Evolutionary conservation across 352 stramenopile species (phyloP), one percentile per base, ranked within the genome.

Genomic region (Thalassiosira mediterranea): DNA sequence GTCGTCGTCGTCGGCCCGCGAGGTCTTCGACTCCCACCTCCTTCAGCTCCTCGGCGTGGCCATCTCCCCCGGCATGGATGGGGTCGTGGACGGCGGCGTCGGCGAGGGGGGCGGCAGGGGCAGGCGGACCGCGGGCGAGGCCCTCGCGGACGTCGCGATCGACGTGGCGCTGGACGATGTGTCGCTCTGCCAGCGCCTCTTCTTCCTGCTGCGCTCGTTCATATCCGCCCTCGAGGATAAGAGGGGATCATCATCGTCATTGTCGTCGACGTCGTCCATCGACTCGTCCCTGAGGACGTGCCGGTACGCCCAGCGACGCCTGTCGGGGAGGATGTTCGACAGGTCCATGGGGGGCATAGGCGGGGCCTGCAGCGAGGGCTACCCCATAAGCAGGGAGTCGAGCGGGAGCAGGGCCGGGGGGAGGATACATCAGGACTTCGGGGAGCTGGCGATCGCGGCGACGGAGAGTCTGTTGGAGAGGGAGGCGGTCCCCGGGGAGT

Each of bases 191-290:
- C 81, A 83, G 46, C 47, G 66, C 10, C 54, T 88, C 5, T 75
- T 84, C 54, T 86, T 86, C 48, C 48, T 84, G 0, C 65, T 88
- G 4, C 54, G 76, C 34, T 74, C 68, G 32, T 84, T 74, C 37
- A 74, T 70, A 68, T 63, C 58, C 40, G 72, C 65, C 37, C 38
- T 79, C 26, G 79, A 79, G 19, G 66, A 63, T 49, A 66, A 63
- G 23, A 68, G 66, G 37, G 7, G 51, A 17, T n/a, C n/a, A n/a
- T n/a, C n/a, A n/a, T n/a, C n/a, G n/a, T n/a, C n/a, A n/a, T n/a
- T n/a, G n/a, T 25, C 46, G 13, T 28, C 49, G 32, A 17, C 29
- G 2, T n/a, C 21, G 0, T 4, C 38, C 42, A 29, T 38, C 23
- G n/a, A n/a, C n/a, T 47, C 42, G 26, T 47, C 75, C 3, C 38